Evolutionary conservation across 2,329 filamentous ascomycete species (phyloP).

Genomic region (Monosporascus sp.): DNA sequence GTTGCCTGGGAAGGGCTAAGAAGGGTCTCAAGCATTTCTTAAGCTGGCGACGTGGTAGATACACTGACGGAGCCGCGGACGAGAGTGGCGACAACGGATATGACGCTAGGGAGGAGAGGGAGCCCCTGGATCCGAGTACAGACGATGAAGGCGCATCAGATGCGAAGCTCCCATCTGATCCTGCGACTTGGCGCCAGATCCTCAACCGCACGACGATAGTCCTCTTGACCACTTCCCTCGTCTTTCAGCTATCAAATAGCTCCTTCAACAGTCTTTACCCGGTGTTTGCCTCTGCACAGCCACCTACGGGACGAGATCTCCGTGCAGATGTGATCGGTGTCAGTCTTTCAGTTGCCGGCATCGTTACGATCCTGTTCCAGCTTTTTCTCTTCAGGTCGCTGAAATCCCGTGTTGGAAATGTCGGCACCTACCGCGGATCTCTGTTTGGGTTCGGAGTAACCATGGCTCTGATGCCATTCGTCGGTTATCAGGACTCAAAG

Average conservation of each 20-base stretch:
- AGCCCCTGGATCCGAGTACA: conserved; percentile 21
- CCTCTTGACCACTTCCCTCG: conserved; percentile 77
- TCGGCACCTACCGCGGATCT: conserved; percentile 73
- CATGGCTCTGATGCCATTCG: conserved; percentile 84
- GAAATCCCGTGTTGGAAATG: conserved; percentile 75
- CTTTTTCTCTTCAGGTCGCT: conserved; percentile 76
- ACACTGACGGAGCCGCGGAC: conserved; percentile 11
- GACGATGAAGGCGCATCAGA: conserved; percentile 41
- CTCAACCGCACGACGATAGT: conserved; percentile 77
- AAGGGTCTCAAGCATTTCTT: conserved; percentile 17
- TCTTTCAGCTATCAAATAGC: conserved; percentile 92
- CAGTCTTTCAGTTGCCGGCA: conserved; percentile 75
- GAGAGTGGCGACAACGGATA: conserved; percentile 19
- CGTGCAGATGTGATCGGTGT: conserved; percentile 77
- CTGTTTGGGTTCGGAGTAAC: conserved; percentile 75
- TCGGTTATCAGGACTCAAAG: conserved; percentile 66
- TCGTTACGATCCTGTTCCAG: conserved; percentile 86
- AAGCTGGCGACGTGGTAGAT: conserved; percentile 15
- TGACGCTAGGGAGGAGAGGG: conserved; percentile 14
- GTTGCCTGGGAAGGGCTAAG: conserved; percentile 11
- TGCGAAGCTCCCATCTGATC: conserved; percentile 35
- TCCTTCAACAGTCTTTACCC: conserved; percentile 94
- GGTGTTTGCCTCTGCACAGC: conserved; percentile 73
- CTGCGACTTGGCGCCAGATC: conserved; percentile 48
- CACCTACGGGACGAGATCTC: conserved; percentile 72